A percentile compares a stretch with the other conserved stretches of the same genome.
phyloP scores from a whole-genome alignment of 2,329 filamentous ascomycete genomes.

The Diaporthe ampelina region DNA sequence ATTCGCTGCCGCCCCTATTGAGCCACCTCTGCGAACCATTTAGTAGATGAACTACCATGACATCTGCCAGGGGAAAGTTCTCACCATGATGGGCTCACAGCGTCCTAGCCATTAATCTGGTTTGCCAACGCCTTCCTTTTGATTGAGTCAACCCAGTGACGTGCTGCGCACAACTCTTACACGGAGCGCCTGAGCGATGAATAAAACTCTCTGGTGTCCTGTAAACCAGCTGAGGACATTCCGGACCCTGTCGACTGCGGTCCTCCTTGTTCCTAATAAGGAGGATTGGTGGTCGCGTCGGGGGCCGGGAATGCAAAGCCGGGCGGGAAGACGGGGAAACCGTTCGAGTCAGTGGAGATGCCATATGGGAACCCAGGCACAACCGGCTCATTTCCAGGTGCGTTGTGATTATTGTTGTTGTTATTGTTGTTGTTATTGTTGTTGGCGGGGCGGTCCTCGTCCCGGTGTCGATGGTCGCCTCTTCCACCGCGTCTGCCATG shows the following conservation, averaged over 20 bases:
- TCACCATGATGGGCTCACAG: not conserved
- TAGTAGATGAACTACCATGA: not conserved
- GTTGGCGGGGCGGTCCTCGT: slow-evolving; percentile 47
- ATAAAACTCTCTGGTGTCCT: not conserved
- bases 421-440: slow-evolving; percentile 31
- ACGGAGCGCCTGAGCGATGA: not conserved
- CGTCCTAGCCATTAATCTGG: not conserved
- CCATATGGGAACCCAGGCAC: slow-evolving; percentile 58
- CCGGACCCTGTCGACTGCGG: not conserved
- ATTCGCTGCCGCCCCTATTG: not conserved
- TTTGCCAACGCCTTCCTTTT: not conserved
- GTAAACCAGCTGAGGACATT: too few relatives aligned
- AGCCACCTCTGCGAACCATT: not conserved
- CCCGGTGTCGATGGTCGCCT: slow-evolving; percentile 46
- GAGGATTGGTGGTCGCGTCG: slow-evolving; percentile 40
- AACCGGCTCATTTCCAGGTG: slow-evolving; percentile 47
- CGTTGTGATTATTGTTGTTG: slow-evolving; percentile 39
- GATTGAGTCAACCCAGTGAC: not conserved
- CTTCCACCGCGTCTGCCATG: slow-evolving; percentile 42
- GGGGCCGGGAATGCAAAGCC: slow-evolving; percentile 56
- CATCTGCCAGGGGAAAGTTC: not conserved
- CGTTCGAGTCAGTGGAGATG: slow-evolving; percentile 60
- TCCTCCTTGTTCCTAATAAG: slow-evolving; percentile 29
- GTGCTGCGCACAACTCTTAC: not conserved
- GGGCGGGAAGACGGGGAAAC: slow-evolving; percentile 64